phyloP scores from a whole-genome alignment of 83 land plant species.

The Larix sibirica region DNA sequence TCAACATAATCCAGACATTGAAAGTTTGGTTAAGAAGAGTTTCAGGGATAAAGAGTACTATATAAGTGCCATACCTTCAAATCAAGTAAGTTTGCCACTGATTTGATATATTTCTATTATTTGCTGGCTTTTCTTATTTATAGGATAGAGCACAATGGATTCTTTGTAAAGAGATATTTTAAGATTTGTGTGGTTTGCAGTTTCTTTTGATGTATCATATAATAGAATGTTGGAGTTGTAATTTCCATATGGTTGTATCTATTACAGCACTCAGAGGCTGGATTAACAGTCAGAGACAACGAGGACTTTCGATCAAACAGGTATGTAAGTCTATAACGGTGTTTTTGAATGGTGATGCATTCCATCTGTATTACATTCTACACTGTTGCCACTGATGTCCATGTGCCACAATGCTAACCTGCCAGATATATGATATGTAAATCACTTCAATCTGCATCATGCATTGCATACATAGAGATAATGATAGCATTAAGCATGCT shows the following conservation, averaged over 20 bases:
- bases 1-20: neutral
- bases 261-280: conserved; percentile 79
- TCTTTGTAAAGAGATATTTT: neutral
- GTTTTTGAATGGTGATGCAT: neutral
- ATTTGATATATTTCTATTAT: neutral
- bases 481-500: neutral
- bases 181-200: neutral
- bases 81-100: conserved; percentile 53
- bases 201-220: neutral
- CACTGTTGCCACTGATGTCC: neutral
- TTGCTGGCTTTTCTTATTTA: neutral
- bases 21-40: conserved; percentile 27
- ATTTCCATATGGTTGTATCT: neutral
- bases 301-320: conserved; percentile 70
- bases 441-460: neutral
- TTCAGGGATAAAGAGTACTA: conserved; percentile 89
- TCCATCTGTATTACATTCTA: neutral
- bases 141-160: neutral
- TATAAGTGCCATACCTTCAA: conserved; percentile 86
- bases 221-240: neutral
- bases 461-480: neutral
- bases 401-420: neutral
- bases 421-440: neutral
- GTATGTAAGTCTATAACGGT: conserved; percentile 26
- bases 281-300: conserved; percentile 64